Percentiles rank a stretch among this genome's conserved stretches.
phyloP scores from a whole-genome alignment of 352 stramenopile genomes.

The Phytophthora cactorum region DNA sequence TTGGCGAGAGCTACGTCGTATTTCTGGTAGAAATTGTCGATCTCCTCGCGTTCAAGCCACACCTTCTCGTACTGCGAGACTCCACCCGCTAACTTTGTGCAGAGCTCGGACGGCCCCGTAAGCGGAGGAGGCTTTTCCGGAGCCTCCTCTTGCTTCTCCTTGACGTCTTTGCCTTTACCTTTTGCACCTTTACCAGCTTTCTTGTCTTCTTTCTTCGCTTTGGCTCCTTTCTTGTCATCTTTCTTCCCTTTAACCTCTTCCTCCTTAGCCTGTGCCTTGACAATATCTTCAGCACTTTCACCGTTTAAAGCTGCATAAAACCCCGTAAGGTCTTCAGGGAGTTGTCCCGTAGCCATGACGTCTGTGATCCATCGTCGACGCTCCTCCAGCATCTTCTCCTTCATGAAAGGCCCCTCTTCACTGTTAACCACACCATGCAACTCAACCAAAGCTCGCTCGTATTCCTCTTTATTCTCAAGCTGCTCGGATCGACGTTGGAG shows the following conservation, averaged over 20 bases:
- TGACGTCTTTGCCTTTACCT: slow-evolving; percentile 61
- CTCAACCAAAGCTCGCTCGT: slow-evolving; percentile 86
- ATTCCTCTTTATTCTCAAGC: slow-evolving; percentile 92
- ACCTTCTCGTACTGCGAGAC: slow-evolving; percentile 83
- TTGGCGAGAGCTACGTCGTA: slow-evolving; percentile 94
- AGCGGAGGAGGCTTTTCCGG: slow-evolving; percentile 87
- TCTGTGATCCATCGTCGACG: slow-evolving; percentile 94
- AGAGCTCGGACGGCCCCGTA: slow-evolving; percentile 89
- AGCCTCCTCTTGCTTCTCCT: slow-evolving; percentile 62
- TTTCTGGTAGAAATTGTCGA: slow-evolving; percentile 93
- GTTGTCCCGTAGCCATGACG: slow-evolving; percentile 80
- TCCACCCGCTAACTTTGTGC: slow-evolving; percentile 63
- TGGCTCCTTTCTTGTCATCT: slow-evolving; percentile 50
- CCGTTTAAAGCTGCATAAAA: slow-evolving; percentile 83
- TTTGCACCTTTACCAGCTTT: slow-evolving; percentile 65
- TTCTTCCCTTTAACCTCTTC: slow-evolving; percentile 57
- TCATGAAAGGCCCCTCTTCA: slow-evolving; percentile 94
- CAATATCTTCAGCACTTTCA: slow-evolving; percentile 38
- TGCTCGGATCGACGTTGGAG: slow-evolving; percentile 92
- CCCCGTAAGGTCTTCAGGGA: slow-evolving; percentile 90
- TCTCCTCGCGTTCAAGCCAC: slow-evolving; percentile 90
- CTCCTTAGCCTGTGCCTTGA: slow-evolving; percentile 68
- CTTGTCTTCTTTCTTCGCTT: slow-evolving; percentile 46
- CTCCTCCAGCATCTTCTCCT: slow-evolving; percentile 92
- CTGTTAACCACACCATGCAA: slow-evolving; percentile 80